Conservation (phyloP, 2,329 filamentous ascomycete genomes). For the Neodidymelliopsis sp. region DNA sequence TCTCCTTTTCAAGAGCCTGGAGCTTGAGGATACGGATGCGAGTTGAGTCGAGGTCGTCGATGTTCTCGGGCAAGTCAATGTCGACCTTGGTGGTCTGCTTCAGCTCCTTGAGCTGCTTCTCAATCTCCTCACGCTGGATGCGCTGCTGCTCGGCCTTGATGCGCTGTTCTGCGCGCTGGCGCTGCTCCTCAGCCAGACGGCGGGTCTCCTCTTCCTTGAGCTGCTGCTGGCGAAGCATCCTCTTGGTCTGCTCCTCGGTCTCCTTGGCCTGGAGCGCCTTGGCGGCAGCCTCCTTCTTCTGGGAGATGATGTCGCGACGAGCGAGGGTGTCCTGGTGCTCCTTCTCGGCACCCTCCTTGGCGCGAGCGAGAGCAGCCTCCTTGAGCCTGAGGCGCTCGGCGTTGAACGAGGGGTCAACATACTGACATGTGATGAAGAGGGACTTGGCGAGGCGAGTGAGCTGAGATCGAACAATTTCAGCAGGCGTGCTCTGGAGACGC, state of each 20-base stretch:
- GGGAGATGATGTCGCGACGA: slow-evolving; percentile 90
- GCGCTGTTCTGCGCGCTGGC: slow-evolving; percentile 87
- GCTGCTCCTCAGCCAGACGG: slow-evolving; percentile 89
- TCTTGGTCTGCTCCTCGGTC: slow-evolving; percentile 89
- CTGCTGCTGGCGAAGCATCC: slow-evolving; percentile 84
- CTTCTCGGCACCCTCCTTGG: slow-evolving; percentile 86
- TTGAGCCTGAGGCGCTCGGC: slow-evolving; percentile 81
- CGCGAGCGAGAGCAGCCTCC: slow-evolving; percentile 79
- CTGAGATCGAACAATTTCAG: slow-evolving; percentile 96
- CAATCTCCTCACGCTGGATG: slow-evolving; percentile 62
- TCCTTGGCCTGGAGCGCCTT: slow-evolving; percentile 87
- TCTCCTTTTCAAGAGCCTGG: slow-evolving; percentile 94
- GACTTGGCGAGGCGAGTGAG: slow-evolving; percentile 90
- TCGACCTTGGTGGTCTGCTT: slow-evolving; percentile 91
- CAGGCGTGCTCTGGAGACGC: slow-evolving; percentile 94
- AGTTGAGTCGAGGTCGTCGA: slow-evolving; percentile 65
- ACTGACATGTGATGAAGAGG: slow-evolving; percentile 92
- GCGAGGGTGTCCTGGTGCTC: slow-evolving; percentile 87
- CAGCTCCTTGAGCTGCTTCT: slow-evolving; percentile 93
- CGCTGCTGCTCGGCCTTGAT: slow-evolving; percentile 66
- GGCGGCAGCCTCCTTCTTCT: slow-evolving; percentile 95
- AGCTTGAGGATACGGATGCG: slow-evolving; percentile 94
- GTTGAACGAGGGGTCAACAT: slow-evolving; percentile 90
- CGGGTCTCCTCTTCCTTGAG: slow-evolving; percentile 88
- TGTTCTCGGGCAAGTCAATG: slow-evolving; percentile 80